Conservation (phyloP, 108 stramenopile genomes). For the Aurantiochytrium sp. region DNA sequence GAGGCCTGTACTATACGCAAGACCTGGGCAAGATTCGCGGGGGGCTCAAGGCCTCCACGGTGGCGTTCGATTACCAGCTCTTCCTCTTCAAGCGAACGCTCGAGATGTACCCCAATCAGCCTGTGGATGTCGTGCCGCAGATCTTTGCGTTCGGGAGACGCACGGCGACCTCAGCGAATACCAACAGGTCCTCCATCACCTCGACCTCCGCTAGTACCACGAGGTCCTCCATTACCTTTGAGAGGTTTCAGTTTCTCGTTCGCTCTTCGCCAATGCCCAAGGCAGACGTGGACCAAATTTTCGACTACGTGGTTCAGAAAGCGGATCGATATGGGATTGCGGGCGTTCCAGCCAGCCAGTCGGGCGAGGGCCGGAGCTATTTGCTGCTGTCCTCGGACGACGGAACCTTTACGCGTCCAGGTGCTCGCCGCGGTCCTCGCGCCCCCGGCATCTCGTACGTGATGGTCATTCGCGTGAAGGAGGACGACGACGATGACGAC, state of each 20-base stretch:
- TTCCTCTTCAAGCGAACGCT: neutral
- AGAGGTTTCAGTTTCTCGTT: neutral
- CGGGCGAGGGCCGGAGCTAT: neutral
- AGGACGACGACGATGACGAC: neutral
- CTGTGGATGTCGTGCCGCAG: neutral
- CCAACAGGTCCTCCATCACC: too few species aligned
- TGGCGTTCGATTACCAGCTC: neutral
- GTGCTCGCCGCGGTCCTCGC: neutral
- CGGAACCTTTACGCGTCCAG: neutral
- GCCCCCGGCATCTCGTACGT: neutral
- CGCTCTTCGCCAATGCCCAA: neutral
- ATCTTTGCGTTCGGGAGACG: neutral
- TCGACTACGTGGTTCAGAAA: neutral
- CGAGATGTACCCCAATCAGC: neutral
- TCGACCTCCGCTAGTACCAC: too few species aligned
- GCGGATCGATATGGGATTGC: neutral
- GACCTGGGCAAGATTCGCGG: neutral
- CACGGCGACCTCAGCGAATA: neutral
- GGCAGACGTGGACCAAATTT: neutral
- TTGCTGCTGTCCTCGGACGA: neutral
- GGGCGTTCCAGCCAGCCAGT: neutral
- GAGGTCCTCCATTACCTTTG: too few species aligned
- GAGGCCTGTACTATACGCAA: neutral
- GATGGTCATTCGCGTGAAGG: neutral
- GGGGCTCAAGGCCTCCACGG: neutral